These are phyloP conservation scores for Lignosus rhinocerotis DNA, from an alignment of 1,284 basidiomycete species.

Conservation along the genomic window DNA sequence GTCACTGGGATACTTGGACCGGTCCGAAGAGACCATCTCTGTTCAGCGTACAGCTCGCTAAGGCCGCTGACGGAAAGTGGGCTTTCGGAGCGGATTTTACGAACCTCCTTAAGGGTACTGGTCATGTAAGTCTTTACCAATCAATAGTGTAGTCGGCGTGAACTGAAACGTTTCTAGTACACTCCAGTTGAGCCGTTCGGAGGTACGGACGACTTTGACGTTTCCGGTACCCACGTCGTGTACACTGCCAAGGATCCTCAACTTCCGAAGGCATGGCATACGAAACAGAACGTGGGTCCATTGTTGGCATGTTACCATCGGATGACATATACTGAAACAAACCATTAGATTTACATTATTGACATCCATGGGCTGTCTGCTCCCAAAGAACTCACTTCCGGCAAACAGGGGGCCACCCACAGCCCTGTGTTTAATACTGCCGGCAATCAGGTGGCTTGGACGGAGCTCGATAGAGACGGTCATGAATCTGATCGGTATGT, in stretches of 20 bases:
- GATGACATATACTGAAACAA: too few species aligned
- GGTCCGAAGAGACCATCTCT: slow-evolving; percentile 70
- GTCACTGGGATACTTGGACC: slow-evolving; percentile 92
- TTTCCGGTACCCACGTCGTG: slow-evolving; percentile 69
- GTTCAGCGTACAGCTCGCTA: slow-evolving; percentile 61
- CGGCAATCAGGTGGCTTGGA: slow-evolving; percentile 80
- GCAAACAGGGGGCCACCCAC: slow-evolving; percentile 80
- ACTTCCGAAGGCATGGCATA: slow-evolving; percentile 74
- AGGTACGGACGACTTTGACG: slow-evolving; percentile 73
- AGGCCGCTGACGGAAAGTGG: slow-evolving; percentile 53
- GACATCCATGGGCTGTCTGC: slow-evolving; percentile 48
- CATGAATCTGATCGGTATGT: slow-evolving; percentile 79
- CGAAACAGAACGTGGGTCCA: slow-evolving; percentile 67
- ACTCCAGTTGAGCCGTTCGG: slow-evolving; percentile 84
- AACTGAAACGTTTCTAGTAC: slow-evolving; percentile 41
- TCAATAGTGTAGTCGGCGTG: neutral
- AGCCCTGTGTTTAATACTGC: slow-evolving; percentile 66
- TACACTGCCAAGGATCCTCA: slow-evolving; percentile 83
- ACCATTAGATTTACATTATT: slow-evolving; percentile 62
- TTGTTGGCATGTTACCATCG: too few species aligned
- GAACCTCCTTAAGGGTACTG: slow-evolving; percentile 64
- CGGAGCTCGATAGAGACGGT: slow-evolving; percentile 83
- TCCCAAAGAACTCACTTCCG: slow-evolving; percentile 73
- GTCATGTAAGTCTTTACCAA: slow-evolving; percentile 50
- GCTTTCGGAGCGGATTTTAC: slow-evolving; percentile 50